A percentile compares a stretch with the other conserved stretches of the same genome.
Conservation (phyloP, 2,329 filamentous ascomycete species). For the Aspergillus sp. region DNA sequence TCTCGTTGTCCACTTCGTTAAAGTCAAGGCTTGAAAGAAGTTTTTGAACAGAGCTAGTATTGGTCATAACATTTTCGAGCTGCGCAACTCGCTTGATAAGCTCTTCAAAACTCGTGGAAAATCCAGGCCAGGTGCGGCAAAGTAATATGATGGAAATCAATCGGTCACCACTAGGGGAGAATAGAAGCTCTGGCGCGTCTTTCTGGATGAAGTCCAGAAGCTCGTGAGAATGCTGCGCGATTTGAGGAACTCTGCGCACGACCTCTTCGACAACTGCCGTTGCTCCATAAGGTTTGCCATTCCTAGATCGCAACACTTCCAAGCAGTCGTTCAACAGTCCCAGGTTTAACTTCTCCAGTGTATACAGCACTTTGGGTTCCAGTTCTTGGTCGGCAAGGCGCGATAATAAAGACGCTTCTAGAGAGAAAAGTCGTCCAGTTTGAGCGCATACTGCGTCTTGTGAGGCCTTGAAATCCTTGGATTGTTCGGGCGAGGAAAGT, state of each 20-base stretch:
- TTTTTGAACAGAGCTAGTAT: conserved; percentile 37
- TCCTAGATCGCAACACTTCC: conserved; percentile 51
- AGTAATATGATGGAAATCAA: conserved; percentile 66
- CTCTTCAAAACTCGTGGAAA: conserved; percentile 40
- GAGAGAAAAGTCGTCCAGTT: conserved; percentile 65
- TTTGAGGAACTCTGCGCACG: conserved; percentile 43
- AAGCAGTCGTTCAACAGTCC: conserved; percentile 51
- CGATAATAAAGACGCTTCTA: conserved; percentile 47
- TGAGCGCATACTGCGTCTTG: conserved; percentile 68
- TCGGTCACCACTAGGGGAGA: conserved; percentile 67
- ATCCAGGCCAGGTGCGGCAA: conserved; percentile 47
- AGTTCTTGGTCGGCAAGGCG: conserved; percentile 23
- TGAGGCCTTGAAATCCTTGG: conserved; percentile 71
- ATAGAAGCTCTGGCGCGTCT: conserved; percentile 59
- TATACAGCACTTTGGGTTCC: conserved; percentile 27
- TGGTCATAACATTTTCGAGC: conserved; percentile 31
- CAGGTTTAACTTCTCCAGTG: conserved; percentile 37
- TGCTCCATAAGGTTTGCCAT: conserved; percentile 68
- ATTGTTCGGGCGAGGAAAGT: conserved; percentile 76
- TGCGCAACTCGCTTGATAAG: conserved; percentile 36
- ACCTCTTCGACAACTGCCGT: conserved; percentile 58
- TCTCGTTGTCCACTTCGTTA: conserved; percentile 35
- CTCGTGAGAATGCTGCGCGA: conserved; percentile 42
- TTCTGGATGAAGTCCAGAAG: conserved; percentile 55
- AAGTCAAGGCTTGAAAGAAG: conserved; percentile 39